phyloP scores from a whole-genome alignment of 768 basidiomycete species.

The Tricholoma saponaceum region DNA sequence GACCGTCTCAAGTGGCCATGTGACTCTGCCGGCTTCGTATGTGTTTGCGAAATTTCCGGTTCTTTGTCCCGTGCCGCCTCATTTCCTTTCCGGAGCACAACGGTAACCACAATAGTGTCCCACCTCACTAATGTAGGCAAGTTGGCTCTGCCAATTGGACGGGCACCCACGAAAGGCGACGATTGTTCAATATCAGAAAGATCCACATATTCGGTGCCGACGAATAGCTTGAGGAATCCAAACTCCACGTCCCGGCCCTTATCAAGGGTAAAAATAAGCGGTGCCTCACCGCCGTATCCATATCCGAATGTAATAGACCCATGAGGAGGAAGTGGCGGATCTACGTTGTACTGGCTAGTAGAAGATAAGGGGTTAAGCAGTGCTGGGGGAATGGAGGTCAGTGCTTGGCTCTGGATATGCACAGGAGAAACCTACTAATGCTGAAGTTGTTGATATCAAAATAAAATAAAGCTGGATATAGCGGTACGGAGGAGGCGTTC shows the following conservation, averaged over 20 bases:
- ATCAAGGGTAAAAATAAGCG: neutral
- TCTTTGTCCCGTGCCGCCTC: neutral
- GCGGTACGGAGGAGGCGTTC: neutral
- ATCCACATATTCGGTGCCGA: neutral
- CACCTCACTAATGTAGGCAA: neutral
- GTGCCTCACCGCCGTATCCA: neutral
- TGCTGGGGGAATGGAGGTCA: neutral
- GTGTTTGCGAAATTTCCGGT: neutral
- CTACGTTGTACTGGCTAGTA: neutral
- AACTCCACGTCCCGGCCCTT: neutral
- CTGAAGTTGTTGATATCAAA: neutral
- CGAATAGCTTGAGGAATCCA: neutral
- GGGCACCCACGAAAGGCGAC: neutral
- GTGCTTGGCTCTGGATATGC: neutral
- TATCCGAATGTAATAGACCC: neutral
- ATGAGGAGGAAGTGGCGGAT: neutral
- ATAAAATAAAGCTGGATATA: neutral
- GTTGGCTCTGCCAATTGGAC: neutral
- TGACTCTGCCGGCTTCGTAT: neutral
- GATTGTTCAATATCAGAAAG: neutral
- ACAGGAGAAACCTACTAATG: neutral
- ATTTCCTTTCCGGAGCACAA: neutral
- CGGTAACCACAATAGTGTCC: neutral
- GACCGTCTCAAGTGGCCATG: neutral
- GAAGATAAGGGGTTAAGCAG: neutral